Evolutionary conservation across 495 filamentous ascomycete genomes (phyloP).

Genomic region (Penicillium chermesinum): DNA sequence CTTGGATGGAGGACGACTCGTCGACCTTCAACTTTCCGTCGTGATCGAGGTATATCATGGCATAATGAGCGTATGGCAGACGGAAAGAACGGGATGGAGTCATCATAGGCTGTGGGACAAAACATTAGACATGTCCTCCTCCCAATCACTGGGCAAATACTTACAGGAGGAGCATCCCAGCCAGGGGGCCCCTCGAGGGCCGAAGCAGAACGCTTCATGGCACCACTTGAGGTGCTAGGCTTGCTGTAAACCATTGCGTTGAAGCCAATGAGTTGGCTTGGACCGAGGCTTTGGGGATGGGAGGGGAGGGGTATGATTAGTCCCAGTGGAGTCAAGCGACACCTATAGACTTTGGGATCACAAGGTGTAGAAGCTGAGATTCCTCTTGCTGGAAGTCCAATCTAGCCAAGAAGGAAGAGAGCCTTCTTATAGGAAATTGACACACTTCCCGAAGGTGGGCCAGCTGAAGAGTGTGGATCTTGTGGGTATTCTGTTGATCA

Average conservation of each 20-base stretch:
- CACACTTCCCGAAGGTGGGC: neutral
- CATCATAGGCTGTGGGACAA: conserved; percentile 26
- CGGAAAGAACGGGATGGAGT: conserved; percentile 23
- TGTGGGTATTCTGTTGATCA: neutral
- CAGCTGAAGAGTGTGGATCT: neutral
- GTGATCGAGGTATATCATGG: conserved; percentile 41
- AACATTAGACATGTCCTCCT: neutral
- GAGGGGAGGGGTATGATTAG: too few relatives aligned
- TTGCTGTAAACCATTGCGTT: conserved; percentile 34
- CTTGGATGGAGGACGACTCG: conserved; percentile 35
- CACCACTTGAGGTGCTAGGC: conserved; percentile 22
- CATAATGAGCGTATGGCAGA: conserved; percentile 35
- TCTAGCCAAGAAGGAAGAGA: neutral
- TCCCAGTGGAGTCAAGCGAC: too few relatives aligned
- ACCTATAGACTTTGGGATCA: neutral
- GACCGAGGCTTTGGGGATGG: neutral
- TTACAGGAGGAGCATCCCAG: conserved; percentile 37
- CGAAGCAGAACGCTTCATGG: conserved; percentile 36
- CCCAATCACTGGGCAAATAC: conserved; percentile 5
- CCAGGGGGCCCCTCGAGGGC: conserved; percentile 26
- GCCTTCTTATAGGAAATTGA: conserved; percentile 10
- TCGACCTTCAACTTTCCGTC: conserved; percentile 33
- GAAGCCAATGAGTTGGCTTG: neutral
- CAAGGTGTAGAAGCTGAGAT: neutral
- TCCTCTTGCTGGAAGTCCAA: neutral